Evolutionary conservation across 768 basidiomycete genomes (phyloP).

Genomic region (Boletus barrowsii): DNA sequence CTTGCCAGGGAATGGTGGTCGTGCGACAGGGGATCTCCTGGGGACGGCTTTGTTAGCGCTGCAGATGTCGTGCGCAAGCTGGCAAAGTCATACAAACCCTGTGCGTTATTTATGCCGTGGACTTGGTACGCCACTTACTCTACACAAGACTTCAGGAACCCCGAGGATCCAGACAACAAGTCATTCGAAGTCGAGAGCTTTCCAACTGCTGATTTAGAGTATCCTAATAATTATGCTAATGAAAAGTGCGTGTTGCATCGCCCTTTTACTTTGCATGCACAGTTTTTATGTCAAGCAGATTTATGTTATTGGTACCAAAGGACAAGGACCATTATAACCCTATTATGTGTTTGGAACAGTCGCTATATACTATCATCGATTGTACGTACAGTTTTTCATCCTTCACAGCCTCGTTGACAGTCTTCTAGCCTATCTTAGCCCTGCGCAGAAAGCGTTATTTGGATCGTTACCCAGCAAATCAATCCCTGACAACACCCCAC

Average conservation of each 20-base stretch:
- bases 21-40: slow-evolving; percentile 50
- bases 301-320: slow-evolving; percentile 73
- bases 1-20: slow-evolving; percentile 46
- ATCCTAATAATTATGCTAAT: slow-evolving; percentile 65
- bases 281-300: slow-evolving; percentile 41
- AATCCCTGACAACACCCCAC: slow-evolving; percentile 26
- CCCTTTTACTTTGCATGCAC: background rate
- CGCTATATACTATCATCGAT: slow-evolving; percentile 69
- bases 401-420: slow-evolving; percentile 5
- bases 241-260: slow-evolving; percentile 51
- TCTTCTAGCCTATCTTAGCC: slow-evolving; percentile 60
- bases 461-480: slow-evolving; percentile 57
- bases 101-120: slow-evolving; percentile 40
- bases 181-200: slow-evolving; percentile 61
- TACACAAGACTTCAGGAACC: slow-evolving; percentile 65
- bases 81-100: slow-evolving; percentile 65
- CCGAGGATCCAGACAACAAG: slow-evolving; percentile 55
- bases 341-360: slow-evolving; percentile 72
- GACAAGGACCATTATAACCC: slow-evolving; percentile 89
- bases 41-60: slow-evolving; percentile 54
- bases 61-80: slow-evolving; percentile 60
- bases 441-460: slow-evolving; percentile 61
- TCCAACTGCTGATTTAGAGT: slow-evolving; percentile 73
- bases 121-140: slow-evolving; percentile 12
- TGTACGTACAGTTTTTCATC: slow-evolving; percentile 42